Evolutionary conservation across 2,329 filamentous ascomycete genomes (phyloP).

Genomic region (Fusarium pseudoanthophilum): DNA sequence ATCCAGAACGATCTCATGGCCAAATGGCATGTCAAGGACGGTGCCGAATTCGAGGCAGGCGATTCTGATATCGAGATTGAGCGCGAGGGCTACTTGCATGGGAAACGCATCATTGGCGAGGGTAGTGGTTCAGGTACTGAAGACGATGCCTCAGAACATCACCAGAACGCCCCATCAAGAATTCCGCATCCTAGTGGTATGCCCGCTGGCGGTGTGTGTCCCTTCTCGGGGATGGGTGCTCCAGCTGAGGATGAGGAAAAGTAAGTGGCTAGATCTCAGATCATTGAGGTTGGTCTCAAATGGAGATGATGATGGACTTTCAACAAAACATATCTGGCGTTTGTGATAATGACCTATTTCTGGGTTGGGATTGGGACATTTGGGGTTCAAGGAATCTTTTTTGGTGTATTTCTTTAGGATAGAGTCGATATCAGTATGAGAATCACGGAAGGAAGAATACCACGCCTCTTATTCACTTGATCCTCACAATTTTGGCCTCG

Average conservation of each 20-base stretch:
- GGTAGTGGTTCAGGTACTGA: slow-evolving; percentile 29
- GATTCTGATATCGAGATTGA: slow-evolving; percentile 64
- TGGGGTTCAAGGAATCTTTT: slow-evolving; percentile 15
- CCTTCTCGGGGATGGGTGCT: slow-evolving; percentile 42
- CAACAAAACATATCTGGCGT: slow-evolving; percentile 28
- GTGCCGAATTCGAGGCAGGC: slow-evolving; percentile 66
- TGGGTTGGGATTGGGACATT: slow-evolving; percentile 9
- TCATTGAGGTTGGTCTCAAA: neutral
- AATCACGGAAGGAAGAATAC: slow-evolving; percentile 10
- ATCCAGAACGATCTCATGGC: slow-evolving; percentile 89
- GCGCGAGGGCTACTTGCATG: slow-evolving; percentile 72
- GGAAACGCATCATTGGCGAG: slow-evolving; percentile 66
- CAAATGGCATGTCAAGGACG: slow-evolving; percentile 81
- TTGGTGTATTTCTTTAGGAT: slow-evolving; percentile 2
- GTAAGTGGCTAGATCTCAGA: neutral
- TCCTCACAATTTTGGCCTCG: neutral
- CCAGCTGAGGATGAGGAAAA: slow-evolving; percentile 21
- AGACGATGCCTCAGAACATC: slow-evolving; percentile 34
- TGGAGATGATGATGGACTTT: neutral
- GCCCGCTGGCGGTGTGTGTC: slow-evolving; percentile 38
- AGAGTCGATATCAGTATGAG: neutral
- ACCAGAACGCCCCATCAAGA: slow-evolving; percentile 17
- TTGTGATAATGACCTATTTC: slow-evolving; percentile 26
- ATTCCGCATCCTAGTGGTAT: slow-evolving; percentile 34
- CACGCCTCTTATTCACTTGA: neutral